A percentile compares a stretch with the other conserved stretches of the same genome.
Evolutionary conservation across 2,329 filamentous ascomycete genomes (phyloP).

Genomic region (Aspergillus pseudoviridinutans): DNA sequence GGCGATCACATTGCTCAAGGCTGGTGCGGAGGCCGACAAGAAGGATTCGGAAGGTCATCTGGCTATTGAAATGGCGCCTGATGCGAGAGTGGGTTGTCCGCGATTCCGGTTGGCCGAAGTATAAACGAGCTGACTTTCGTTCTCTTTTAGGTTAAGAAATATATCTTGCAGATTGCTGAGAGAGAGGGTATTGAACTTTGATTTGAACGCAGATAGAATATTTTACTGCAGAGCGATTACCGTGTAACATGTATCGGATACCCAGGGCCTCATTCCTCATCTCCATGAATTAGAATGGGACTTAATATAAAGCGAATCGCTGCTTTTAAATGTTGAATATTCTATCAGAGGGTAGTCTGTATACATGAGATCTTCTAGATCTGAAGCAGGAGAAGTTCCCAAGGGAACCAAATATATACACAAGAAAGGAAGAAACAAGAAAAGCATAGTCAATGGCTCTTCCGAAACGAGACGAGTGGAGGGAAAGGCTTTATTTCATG

Average conservation of each 20-base stretch:
- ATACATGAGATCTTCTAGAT: neutral
- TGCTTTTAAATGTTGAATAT: neutral
- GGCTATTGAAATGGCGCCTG: slow-evolving; percentile 79
- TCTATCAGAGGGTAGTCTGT: neutral
- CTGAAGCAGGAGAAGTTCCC: neutral
- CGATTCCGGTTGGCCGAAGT: neutral
- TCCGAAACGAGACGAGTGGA: neutral
- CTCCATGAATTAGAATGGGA: neutral
- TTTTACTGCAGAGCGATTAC: neutral
- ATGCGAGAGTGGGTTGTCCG: slow-evolving; percentile 63
- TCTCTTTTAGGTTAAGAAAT: slow-evolving; percentile 61
- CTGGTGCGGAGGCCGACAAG: slow-evolving; percentile 77
- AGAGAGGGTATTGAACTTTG: slow-evolving; percentile 71
- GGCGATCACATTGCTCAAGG: slow-evolving; percentile 75
- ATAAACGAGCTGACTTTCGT: slow-evolving; percentile 3
- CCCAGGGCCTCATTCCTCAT: neutral
- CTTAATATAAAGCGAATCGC: neutral
- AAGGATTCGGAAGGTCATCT: slow-evolving; percentile 66
- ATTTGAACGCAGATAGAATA: neutral
- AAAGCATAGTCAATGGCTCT: neutral
- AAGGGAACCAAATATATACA: slow-evolving; percentile 7
- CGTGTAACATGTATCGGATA: slow-evolving; percentile 4
- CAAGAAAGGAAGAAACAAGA: neutral
- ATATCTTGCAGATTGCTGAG: slow-evolving; percentile 73
- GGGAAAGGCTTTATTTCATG: slow-evolving; percentile 53